phyloP scores from a whole-genome alignment of 2,329 filamentous ascomycete species.

The Zymoseptoria passerinii region DNA sequence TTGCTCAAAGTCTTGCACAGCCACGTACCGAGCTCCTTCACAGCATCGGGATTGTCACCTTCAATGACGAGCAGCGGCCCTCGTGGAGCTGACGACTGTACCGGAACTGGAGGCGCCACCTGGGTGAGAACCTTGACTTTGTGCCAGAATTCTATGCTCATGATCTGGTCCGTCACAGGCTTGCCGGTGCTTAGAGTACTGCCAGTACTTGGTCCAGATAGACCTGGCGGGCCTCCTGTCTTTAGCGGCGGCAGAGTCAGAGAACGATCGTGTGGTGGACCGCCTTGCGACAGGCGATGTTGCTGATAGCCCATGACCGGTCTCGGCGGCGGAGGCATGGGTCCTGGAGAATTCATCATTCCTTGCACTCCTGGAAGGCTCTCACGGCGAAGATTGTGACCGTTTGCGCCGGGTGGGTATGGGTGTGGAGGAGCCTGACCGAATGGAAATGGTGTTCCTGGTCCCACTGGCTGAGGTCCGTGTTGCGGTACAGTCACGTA shows the following conservation, averaged over 20 bases:
- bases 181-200: slow-evolving; percentile 13
- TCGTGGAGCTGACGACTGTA: slow-evolving; percentile 37
- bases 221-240: slow-evolving; percentile 26
- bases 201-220: slow-evolving; percentile 2
- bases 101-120: slow-evolving; percentile 61
- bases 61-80: slow-evolving; percentile 79
- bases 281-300: slow-evolving; percentile 27
- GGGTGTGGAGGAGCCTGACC: slow-evolving; percentile 35
- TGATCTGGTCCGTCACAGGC: slow-evolving; percentile 51
- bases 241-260: slow-evolving; percentile 48
- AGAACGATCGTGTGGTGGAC: slow-evolving; percentile 37
- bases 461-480: slow-evolving; percentile 12
- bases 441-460: slow-evolving; percentile 34
- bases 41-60: slow-evolving; percentile 57
- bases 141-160: slow-evolving; percentile 63
- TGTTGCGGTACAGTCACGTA: slow-evolving; percentile 17
- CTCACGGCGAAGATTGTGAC: slow-evolving; percentile 26
- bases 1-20: slow-evolving; percentile 48
- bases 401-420: slow-evolving; percentile 31
- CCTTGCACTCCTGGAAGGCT: slow-evolving; percentile 36
- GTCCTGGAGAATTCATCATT: slow-evolving; percentile 26
- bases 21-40: slow-evolving; percentile 57
- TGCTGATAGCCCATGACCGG: slow-evolving; percentile 32
- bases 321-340: slow-evolving; percentile 49
- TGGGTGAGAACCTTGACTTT: slow-evolving; percentile 70